Conservation (phyloP, 2,329 filamentous ascomycete species). For the Colletotrichum sp. region DNA sequence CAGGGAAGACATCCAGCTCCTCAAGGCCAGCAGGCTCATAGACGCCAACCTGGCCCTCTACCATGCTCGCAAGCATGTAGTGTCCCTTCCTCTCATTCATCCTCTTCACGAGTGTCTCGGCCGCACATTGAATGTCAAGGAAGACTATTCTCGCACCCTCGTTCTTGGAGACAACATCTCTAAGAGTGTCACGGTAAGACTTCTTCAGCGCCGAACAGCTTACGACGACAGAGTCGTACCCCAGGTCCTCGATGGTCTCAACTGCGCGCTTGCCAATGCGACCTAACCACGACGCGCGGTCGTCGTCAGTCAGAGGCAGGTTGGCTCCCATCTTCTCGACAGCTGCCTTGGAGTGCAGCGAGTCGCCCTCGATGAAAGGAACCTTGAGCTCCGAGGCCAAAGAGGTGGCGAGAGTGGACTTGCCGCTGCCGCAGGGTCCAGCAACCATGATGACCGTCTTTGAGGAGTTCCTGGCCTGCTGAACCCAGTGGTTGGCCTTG, state of each 20-base stretch:
- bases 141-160: slow-evolving; percentile 31
- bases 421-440: slow-evolving; percentile 46
- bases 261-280: slow-evolving; percentile 27
- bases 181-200: slow-evolving; percentile 36
- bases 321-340: slow-evolving; percentile 35
- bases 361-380: slow-evolving; percentile 46
- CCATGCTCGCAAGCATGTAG: slow-evolving; percentile 41
- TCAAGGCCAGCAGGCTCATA: slow-evolving; percentile 30
- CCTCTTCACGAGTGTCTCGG: slow-evolving; percentile 32
- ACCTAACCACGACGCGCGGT: slow-evolving; percentile 35
- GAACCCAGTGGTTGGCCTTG: slow-evolving; percentile 40
- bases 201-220: slow-evolving; percentile 44
- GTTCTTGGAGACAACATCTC: slow-evolving; percentile 21
- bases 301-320: slow-evolving; percentile 35
- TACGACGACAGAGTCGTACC: slow-evolving; percentile 33
- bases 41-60: slow-evolving; percentile 35
- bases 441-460: slow-evolving; percentile 38
- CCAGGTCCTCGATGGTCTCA: slow-evolving; percentile 30
- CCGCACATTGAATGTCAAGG: slow-evolving; percentile 37
- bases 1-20: slow-evolving; percentile 40
- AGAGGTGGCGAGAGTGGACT: slow-evolving; percentile 38
- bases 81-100: slow-evolving; percentile 32
- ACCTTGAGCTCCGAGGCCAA: slow-evolving; percentile 32
- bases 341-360: slow-evolving; percentile 36
- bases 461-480: slow-evolving; percentile 27